A percentile compares a stretch with the other conserved stretches of the same genome.
Evolutionary conservation across 2,329 filamentous ascomycete species (phyloP).

Genomic region (Thyridium curvatum): DNA sequence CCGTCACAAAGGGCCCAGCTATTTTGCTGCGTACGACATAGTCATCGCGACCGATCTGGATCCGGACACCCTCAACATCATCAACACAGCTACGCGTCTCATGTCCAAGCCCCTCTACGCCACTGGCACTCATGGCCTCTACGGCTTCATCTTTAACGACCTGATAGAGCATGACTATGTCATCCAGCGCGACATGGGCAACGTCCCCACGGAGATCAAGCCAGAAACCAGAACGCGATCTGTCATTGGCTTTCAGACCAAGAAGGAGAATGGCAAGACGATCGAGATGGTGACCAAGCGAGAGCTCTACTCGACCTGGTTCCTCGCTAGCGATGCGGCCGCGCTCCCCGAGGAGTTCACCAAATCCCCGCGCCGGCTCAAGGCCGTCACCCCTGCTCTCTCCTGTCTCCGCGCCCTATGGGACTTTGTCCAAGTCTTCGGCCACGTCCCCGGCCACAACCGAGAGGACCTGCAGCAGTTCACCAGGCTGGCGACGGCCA

Average conservation of each 20-base stretch:
- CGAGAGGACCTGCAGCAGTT: slow-evolving; percentile 66
- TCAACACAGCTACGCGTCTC: slow-evolving; percentile 82
- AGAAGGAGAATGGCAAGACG: slow-evolving; percentile 61
- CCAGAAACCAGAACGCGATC: slow-evolving; percentile 73
- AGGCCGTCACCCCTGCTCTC: slow-evolving; percentile 74
- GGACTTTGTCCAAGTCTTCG: slow-evolving; percentile 66
- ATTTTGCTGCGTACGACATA: slow-evolving; percentile 74
- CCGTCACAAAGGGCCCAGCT: slow-evolving; percentile 61
- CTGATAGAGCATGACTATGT: slow-evolving; percentile 86
- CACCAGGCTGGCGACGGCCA: slow-evolving; percentile 69
- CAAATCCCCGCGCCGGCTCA: slow-evolving; percentile 61
- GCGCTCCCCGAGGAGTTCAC: slow-evolving; percentile 64
- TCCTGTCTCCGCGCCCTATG: slow-evolving; percentile 85
- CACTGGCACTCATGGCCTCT: slow-evolving; percentile 79
- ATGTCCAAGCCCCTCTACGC: slow-evolving; percentile 82
- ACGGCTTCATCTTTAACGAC: slow-evolving; percentile 92
- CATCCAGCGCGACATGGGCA: slow-evolving; percentile 77
- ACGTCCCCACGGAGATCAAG: slow-evolving; percentile 54
- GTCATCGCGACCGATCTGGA: slow-evolving; percentile 86
- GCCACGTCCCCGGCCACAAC: slow-evolving; percentile 43
- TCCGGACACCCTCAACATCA: slow-evolving; percentile 64
- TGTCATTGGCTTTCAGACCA: slow-evolving; percentile 65
- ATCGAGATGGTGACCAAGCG: slow-evolving; percentile 87
- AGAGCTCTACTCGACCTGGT: slow-evolving; percentile 82
- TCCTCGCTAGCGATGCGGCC: slow-evolving; percentile 74